Conservation (phyloP, 2,329 filamentous ascomycete species). For the Claviceps purpurea region DNA sequence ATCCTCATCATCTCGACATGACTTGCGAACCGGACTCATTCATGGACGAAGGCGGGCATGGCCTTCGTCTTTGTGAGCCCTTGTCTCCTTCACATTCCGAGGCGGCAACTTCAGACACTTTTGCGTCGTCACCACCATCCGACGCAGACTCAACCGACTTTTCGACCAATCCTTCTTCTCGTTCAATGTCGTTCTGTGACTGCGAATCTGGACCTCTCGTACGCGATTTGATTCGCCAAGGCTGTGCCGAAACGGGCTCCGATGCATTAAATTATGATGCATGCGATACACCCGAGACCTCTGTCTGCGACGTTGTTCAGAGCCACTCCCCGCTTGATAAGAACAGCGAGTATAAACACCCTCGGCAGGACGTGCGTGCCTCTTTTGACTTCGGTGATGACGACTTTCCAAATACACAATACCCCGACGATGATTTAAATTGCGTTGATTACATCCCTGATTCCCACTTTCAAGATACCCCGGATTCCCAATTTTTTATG, state of each 20-base stretch:
- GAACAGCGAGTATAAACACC: constrained; percentile 16
- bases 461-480: constrained; percentile 18
- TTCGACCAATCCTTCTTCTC: constrained; percentile 28
- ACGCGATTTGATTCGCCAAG: constrained; percentile 16
- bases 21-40: constrained; percentile 30
- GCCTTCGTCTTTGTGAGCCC: constrained; percentile 12
- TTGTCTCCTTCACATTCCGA: constrained; percentile 34
- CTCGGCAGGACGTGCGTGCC: constrained; percentile 17
- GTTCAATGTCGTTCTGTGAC: constrained; percentile 39
- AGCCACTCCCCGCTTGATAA: constrained; percentile 21
- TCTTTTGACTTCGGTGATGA: constrained; percentile 17
- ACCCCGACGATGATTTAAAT: constrained; percentile 24
- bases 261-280: constrained; percentile 33
- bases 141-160: constrained; percentile 20
- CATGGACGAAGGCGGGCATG: constrained; percentile 12
- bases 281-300: constrained; percentile 29
- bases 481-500: constrained; percentile 31
- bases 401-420: constrained; percentile 23
- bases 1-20: constrained; percentile 21
- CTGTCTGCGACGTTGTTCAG: constrained; percentile 32
- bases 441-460: constrained; percentile 11
- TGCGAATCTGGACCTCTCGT: constrained; percentile 30
- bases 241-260: constrained; percentile 24
- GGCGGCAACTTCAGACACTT: constrained; percentile 32
- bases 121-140: constrained; percentile 21